These are phyloP conservation scores for Candida montana DNA, from an alignment of 805 yeast species.

Conservation along the genomic window DNA sequence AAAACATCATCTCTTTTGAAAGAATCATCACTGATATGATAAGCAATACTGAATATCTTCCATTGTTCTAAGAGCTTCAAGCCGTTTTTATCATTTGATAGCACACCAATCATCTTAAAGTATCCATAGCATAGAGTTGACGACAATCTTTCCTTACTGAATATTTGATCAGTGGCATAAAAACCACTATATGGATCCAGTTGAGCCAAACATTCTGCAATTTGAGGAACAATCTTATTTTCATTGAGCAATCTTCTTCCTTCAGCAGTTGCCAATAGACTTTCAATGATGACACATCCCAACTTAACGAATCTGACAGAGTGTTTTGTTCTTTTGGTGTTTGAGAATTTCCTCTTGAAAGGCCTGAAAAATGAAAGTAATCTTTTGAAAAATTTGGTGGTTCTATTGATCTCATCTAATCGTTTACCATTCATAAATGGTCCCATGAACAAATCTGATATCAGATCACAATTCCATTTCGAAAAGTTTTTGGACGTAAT, in stretches of 20 bases:
- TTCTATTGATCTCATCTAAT: slow-evolving; percentile 69
- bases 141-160: slow-evolving; percentile 54
- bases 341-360: slow-evolving; percentile 74
- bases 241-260: slow-evolving; percentile 64
- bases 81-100: slow-evolving; percentile 60
- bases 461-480: slow-evolving; percentile 83
- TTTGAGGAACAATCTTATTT: slow-evolving; percentile 79
- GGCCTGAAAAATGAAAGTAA: slow-evolving; percentile 86
- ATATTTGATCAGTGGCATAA: slow-evolving; percentile 65
- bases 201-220: slow-evolving; percentile 85
- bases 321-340: slow-evolving; percentile 42
- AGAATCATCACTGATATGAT: slow-evolving; percentile 57
- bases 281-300: slow-evolving; percentile 70
- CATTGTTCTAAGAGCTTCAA: slow-evolving; percentile 66
- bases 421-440: slow-evolving; percentile 70
- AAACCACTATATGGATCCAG: slow-evolving; percentile 77
- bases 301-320: slow-evolving; percentile 57
- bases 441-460: slow-evolving; percentile 71
- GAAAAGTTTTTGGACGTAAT: slow-evolving; percentile 71
- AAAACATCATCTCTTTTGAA: slow-evolving; percentile 53
- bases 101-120: slow-evolving; percentile 68
- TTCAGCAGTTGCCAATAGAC: slow-evolving; percentile 53
- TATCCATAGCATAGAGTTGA: slow-evolving; percentile 72
- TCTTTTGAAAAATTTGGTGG: slow-evolving; percentile 82
- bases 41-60: slow-evolving; percentile 78